Base-by-base conservation (phyloP, 768 basidiomycete species). In the Dacryopinax primogenitus region DNA sequence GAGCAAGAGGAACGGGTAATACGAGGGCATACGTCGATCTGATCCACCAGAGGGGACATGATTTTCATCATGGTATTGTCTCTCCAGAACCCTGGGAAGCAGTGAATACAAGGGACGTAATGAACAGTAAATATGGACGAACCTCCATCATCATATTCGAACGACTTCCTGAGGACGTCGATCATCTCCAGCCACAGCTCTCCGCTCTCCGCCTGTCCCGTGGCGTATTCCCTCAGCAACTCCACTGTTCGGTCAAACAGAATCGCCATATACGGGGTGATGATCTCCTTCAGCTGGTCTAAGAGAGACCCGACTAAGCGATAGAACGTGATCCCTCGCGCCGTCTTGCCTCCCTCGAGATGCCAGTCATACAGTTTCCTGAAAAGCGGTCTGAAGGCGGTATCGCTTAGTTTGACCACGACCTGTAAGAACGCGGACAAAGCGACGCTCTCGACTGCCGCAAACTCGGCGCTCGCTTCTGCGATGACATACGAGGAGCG, bases 281-380 rank as follows among this genome's bases (percentile, higher is more conserved):
- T 92, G 70, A 97, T 68, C 70, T 86, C 92, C 83, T 91, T 92
- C 80, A 98, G 95, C 77, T 86, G 91, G 67, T 88, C 86, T 21
- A 97, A 77, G 16, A 99, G 77, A 0, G 82, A 78, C 26, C 79
- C 77, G 72, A 94, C 89, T 16, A 90, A 76, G 67, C 83, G 84
- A 69, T 86, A 86, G 71, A 97, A 90, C 0, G 85, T 85, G 23
- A 85, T 78, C 70, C 83, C 85, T 28, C 86, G 82, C 13, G 79
- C 76, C 7, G 76, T 73, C 16, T 72, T 70, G 76, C 70, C 81
- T 65, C 78, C 77, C 0, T 80, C 81, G 70, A 93, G 93, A 0
- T 92, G 92, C 96, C 96, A 99, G 72, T 99, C 96, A 71, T 90
- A 92, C 65, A 94, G 74, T 64, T 86, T 85, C 64, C 92, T 85